phyloP scores from a whole-genome alignment of 2,329 filamentous ascomycete genomes.

The Paecilomyces dactylethromorphus region DNA sequence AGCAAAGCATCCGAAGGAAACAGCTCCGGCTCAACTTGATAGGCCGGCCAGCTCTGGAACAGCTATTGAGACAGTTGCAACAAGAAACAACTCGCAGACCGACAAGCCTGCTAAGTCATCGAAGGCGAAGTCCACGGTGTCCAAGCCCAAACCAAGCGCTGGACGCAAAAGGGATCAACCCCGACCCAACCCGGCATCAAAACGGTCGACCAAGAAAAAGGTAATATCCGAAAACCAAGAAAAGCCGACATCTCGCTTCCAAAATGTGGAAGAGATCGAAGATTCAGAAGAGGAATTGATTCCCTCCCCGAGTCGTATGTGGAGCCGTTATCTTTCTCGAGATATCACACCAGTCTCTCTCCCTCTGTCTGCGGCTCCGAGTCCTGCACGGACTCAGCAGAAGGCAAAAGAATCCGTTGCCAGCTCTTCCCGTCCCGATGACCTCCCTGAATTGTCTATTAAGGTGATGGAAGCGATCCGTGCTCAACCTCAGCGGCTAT shows the following conservation, averaged over 20 bases:
- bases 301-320: constrained; percentile 21
- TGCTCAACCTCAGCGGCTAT: constrained; percentile 25
- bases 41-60: constrained; percentile 3
- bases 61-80: neutral
- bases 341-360: constrained; percentile 4
- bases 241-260: constrained; percentile 1
- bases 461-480: constrained; percentile 45
- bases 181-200: neutral
- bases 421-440: constrained; percentile 1
- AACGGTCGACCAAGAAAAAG: neutral
- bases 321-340: neutral
- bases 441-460: constrained; percentile 35
- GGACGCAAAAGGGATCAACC: neutral
- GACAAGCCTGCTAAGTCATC: neutral
- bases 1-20: neutral
- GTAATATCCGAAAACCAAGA: neutral
- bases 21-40: constrained; percentile 1
- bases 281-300: constrained; percentile 29
- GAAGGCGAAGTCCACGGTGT: neutral
- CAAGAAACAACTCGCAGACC: neutral
- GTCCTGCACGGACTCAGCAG: neutral
- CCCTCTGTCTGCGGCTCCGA: constrained; percentile 5
- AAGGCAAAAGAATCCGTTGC: neutral
- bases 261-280: constrained; percentile 29
- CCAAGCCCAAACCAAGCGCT: neutral